Evolutionary conservation across 495 filamentous ascomycete species (phyloP).

Genomic region (Aspergillus egyptiacus): DNA sequence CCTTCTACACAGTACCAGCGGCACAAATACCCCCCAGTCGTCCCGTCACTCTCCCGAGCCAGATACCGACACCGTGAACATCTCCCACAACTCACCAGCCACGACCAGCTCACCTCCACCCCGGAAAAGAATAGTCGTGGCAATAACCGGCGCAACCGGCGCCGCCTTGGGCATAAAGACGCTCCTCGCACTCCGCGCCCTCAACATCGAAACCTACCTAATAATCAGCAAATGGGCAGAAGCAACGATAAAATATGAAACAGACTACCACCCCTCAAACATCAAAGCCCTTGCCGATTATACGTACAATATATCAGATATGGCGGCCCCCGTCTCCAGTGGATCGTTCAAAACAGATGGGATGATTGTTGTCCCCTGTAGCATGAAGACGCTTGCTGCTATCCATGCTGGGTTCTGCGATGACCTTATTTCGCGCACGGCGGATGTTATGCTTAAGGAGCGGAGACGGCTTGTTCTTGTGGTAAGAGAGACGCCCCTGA

Average conservation of each 20-base stretch:
- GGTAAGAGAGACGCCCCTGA: conserved; percentile 41
- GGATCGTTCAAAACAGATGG: conserved; percentile 34
- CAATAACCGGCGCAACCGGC: conserved; percentile 39
- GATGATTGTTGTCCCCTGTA: conserved; percentile 39
- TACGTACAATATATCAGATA: conserved; percentile 32
- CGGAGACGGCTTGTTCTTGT: conserved; percentile 37
- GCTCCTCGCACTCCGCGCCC: conserved; percentile 29
- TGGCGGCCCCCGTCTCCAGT: conserved; percentile 30
- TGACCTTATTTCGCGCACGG: conserved; percentile 40
- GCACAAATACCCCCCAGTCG: conserved; percentile 18
- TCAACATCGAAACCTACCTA: conserved; percentile 39
- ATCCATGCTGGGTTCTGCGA: conserved; percentile 29
- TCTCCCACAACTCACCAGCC: not conserved
- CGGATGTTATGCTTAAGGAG: conserved; percentile 45
- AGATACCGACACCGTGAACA: conserved; percentile 1
- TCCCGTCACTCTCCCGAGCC: conserved; percentile 6
- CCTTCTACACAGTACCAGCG: not conserved
- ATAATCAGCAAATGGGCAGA: conserved; percentile 41
- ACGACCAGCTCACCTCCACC: not conserved
- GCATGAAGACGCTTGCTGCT: conserved; percentile 35
- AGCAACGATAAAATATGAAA: conserved; percentile 39
- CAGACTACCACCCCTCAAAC: conserved; percentile 27
- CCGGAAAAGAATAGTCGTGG: conserved; percentile 28
- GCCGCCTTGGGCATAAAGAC: conserved; percentile 31
- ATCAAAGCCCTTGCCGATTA: conserved; percentile 34